Evolutionary conservation across 441 rosid species (phyloP), one percentile per base, ranked within the genome.

Genomic region (Cnidoscolus chayamansa): DNA sequence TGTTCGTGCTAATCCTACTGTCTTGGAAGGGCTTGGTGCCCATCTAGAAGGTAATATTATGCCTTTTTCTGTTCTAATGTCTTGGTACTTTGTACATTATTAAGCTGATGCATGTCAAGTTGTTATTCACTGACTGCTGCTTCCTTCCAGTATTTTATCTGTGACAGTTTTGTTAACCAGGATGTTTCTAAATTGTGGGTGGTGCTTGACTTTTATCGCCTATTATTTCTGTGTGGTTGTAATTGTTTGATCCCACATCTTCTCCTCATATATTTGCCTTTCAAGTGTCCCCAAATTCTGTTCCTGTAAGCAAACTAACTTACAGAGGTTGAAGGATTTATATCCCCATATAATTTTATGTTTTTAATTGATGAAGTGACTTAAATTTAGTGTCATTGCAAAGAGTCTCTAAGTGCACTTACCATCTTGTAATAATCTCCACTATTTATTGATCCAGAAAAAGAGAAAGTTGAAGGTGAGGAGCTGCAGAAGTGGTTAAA

Each of bases 401-500:
- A 13, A 50, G 30, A 64, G 58, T 65, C 31, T 0, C 49, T n/a
- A 3, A 4, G 12, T 56, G 37, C 40, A 70, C 56, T 57, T 59
- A 35, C 16, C 62, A 7, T 32, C 47, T 49, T 43, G 53, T 62
- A 56, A 25, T 67, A 17, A 43, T n/a, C 15, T 8, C 1, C 31
- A 35, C 48, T 64, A 19, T 20, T 31, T 53, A 13, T 16, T 76
- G 76, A 74, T 81, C 76, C 86, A 95, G 99, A 87, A 70, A 85
- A 84, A 64, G 99, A 96, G 86, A 96, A 93, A 84, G 91, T 93
- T 31, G 97, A 93, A 81, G 99, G 99, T 54, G 97, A 91, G 78
- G 97, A 90, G 79, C 77, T 96, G 78, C 89, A 86, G 54, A 75
- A 86, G 76, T 96, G 95, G 97, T 84, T 96, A 81, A 88, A 82